phyloP scores from a whole-genome alignment of 1,284 basidiomycete genomes.

The Agroathelia rolfsii region DNA sequence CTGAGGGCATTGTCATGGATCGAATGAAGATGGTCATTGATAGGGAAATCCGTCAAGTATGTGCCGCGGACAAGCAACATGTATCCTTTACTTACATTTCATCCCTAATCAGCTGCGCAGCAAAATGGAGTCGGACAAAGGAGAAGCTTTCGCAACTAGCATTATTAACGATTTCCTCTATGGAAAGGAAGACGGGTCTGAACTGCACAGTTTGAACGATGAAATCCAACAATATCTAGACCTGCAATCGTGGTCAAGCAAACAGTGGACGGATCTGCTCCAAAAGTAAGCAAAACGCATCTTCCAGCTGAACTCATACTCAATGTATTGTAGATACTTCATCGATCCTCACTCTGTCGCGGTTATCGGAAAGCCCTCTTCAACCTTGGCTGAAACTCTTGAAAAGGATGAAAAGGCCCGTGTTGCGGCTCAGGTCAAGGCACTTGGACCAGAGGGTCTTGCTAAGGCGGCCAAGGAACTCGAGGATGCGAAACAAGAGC shows the following conservation, averaged over 20 bases:
- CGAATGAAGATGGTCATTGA: slow-evolving; percentile 85
- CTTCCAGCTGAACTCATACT: slow-evolving; percentile 7
- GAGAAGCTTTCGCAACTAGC: slow-evolving; percentile 61
- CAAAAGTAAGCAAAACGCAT: slow-evolving; percentile 45
- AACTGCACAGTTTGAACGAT: slow-evolving; percentile 67
- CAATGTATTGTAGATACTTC: slow-evolving; percentile 52
- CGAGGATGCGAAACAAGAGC: slow-evolving; percentile 79
- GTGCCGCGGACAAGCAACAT: slow-evolving; percentile 9
- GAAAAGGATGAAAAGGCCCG: slow-evolving; percentile 78
- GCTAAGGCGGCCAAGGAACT: slow-evolving; percentile 62
- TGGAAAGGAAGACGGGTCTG: slow-evolving; percentile 75
- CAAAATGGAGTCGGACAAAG: slow-evolving; percentile 67
- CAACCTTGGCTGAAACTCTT: slow-evolving; percentile 72
- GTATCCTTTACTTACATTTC: slow-evolving; percentile 1
- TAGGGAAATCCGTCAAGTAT: slow-evolving; percentile 79
- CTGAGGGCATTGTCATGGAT: slow-evolving; percentile 84
- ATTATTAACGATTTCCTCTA: slow-evolving; percentile 88
- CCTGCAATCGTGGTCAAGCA: slow-evolving; percentile 63
- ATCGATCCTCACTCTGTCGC: slow-evolving; percentile 63
- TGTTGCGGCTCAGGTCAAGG: slow-evolving; percentile 57
- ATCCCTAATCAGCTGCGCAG: slow-evolving; percentile 56
- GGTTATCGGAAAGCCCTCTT: slow-evolving; percentile 84
- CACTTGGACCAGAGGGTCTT: slow-evolving; percentile 77
- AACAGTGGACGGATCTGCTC: slow-evolving; percentile 78
- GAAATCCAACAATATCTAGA: slow-evolving; percentile 68